Base-by-base conservation (phyloP, 345 rosid genomes). In the Aquilaria malaccensis region DNA sequence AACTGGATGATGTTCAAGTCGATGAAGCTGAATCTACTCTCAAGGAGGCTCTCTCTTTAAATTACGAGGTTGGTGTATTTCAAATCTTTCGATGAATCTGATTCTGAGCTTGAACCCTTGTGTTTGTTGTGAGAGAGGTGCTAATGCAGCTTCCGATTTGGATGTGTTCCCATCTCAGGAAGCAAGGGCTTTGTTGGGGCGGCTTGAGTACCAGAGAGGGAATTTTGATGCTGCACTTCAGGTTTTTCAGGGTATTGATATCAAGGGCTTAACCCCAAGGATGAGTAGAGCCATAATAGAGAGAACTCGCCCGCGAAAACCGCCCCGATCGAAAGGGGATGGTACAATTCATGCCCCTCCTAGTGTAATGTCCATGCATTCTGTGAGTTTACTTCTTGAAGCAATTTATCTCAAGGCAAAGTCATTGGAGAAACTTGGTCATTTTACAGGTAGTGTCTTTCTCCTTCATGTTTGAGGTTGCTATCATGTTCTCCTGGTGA, bases 21-120 rank as follows among this genome's bases (percentile, higher is more conserved):
- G 96, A 88, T 76, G 97, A 91, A 81, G 96, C 85, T 48, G 99
- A 94, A 79, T 91, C 97, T 31, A 85, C 96, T 68, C 80, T 94
- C 64, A 94, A 83, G 65, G 99, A 91, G 67, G 97, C 97, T 74
- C 97, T 91, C 64, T 95, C 96, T 54, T 78, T 95, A 68, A 95
- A 95, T 77, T 91, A 95, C 59, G 99, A 95, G 87, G 99, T 90
- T 62, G 45, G 63, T 69, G 63, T 37, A 43, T 33, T 66, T 57
- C 22, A 22, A 49, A 49, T n/a, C 52, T 3, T 9, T 32, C 52
- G 43, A 5, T 37, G 7, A 37, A 37, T 37, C 43, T 37, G 43
- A 9, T 37, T 37, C 2, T 37, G 43, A 37, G 43, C 43, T 37
- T 5, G 7, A 37, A 37, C 4, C 1, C 43, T 37, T 29, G 55